Evolutionary conservation across 371 early-diverging fungal genomes (phyloP).

Genomic region (Amoeboaphelidium occidentale): DNA sequence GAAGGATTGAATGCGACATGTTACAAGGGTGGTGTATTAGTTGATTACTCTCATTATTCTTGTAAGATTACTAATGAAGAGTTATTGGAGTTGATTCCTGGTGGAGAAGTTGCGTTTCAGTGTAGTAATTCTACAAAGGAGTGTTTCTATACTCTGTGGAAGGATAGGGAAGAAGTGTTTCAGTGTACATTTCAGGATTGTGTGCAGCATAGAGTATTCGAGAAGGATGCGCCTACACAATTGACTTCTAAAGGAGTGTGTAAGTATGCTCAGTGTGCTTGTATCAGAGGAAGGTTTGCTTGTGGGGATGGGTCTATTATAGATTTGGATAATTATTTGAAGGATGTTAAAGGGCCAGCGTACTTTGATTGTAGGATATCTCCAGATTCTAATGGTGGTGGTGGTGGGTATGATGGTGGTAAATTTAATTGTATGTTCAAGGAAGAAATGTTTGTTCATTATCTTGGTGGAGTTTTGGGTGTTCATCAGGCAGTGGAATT

Average conservation of each 20-base stretch:
- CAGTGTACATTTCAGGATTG: background rate
- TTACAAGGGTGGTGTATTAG: background rate
- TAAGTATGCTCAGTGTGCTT: background rate
- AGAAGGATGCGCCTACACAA: background rate
- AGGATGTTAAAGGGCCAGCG: slow-evolving; percentile 1
- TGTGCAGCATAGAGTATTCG: background rate
- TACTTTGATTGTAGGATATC: background rate
- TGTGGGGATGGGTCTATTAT: background rate
- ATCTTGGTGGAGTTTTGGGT: background rate
- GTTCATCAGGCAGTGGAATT: background rate
- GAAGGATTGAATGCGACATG: background rate
- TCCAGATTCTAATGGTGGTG: background rate
- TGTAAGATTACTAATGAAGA: background rate
- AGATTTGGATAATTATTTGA: background rate
- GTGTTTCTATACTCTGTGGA: background rate
- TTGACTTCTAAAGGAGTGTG: background rate
- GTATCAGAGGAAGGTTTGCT: background rate
- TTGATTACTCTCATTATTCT: background rate
- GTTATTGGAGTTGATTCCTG: background rate
- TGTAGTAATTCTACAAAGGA: background rate
- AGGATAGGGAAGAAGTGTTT: background rate
- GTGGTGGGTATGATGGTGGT: background rate
- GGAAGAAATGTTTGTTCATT: background rate
- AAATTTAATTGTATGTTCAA: background rate
- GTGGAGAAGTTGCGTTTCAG: background rate